Evolutionary conservation across 345 rosid species (phyloP).

Genomic region (Isatis tinctoria): DNA sequence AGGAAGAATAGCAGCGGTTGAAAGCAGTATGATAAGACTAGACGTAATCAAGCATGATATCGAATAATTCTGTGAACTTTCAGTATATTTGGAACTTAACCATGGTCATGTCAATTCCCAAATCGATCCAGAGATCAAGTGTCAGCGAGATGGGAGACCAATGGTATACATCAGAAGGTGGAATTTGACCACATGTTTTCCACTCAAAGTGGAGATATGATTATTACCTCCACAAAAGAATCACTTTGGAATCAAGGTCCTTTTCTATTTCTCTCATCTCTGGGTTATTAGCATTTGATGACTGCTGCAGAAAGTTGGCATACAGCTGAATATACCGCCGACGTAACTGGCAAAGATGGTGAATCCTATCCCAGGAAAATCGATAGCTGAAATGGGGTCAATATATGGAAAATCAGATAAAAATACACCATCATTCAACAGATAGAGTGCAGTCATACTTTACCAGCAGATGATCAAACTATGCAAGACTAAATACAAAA

Average conservation of each 20-base stretch:
- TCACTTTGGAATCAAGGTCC: constrained; percentile 91
- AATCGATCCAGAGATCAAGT: constrained; percentile 9
- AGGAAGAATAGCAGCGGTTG: constrained; percentile 2
- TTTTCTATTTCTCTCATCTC: constrained; percentile 87
- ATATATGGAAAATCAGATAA: constrained; percentile 20
- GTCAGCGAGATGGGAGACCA: background rate
- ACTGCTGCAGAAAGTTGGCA: constrained; percentile 71
- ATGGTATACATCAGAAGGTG: constrained; percentile 11
- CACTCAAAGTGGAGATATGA: constrained; percentile 5
- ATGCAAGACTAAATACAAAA: constrained; percentile 11
- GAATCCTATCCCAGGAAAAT: constrained; percentile 88
- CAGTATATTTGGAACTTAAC: background rate
- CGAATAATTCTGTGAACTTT: background rate
- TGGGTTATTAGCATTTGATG: constrained; percentile 42
- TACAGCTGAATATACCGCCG: constrained; percentile 80
- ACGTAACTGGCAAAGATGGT: constrained; percentile 77
- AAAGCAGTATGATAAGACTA: background rate
- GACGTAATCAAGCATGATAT: background rate
- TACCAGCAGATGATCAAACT: background rate
- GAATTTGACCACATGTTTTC: constrained; percentile 11
- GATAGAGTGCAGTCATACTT: background rate
- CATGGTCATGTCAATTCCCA: constrained; percentile 17
- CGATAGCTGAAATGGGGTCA: constrained; percentile 55
- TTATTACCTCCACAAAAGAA: constrained; percentile 91
- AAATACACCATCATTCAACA: constrained; percentile 14